Base-by-base conservation (phyloP, 129 eudicot species). In the Ambrosia trifida region DNA sequence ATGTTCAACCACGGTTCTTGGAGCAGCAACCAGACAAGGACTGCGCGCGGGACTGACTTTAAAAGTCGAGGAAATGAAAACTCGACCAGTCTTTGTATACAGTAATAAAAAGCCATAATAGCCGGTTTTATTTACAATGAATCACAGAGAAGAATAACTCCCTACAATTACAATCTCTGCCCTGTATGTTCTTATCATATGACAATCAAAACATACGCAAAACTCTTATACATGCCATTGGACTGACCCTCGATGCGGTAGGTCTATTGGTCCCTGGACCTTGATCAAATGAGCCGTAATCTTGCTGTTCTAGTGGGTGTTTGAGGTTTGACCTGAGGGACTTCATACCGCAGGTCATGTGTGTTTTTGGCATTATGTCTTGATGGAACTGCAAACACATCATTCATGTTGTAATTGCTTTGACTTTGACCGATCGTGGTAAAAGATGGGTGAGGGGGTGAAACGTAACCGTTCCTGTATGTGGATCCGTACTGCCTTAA, bases 391-490 rank as follows among this genome's bases (percentile, higher is more conserved):
- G 76, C 60, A 9, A 72, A 72, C 52, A 31, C 68, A 32, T 83
- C 89, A 5, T 53, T 83, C 17, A 56, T 47, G 28, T 51, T 81
- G 49, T 78, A 76, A 58, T 83, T 72, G 66, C 61, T 78, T 64
- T 64, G 69, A 64, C 52, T 18, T 68, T 68, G 96, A 31, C 84
- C 87, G 12, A 74, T 74, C 66, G 69, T 73, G 17, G 86, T 83
- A 62, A 80, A 90, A 30, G 97, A 82, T 13, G 95, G 97, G 79
- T 85, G 96, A 18, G 88, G 93, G 41, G 96, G 96, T 59, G 98
- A 83, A 44, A 83, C 81, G 19, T 78, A 89, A 64, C 85, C 77
- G 53, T 83, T 93, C 83, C 64, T 83, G 73, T 77, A 82, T 24
- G 82, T 78, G 4, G 86, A 68, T 62, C 83, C 95, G 33, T 80